Evolutionary conservation across 1,284 basidiomycete genomes (phyloP), one percentile per base, ranked within the genome.

Genomic region (Irpex sp.): DNA sequence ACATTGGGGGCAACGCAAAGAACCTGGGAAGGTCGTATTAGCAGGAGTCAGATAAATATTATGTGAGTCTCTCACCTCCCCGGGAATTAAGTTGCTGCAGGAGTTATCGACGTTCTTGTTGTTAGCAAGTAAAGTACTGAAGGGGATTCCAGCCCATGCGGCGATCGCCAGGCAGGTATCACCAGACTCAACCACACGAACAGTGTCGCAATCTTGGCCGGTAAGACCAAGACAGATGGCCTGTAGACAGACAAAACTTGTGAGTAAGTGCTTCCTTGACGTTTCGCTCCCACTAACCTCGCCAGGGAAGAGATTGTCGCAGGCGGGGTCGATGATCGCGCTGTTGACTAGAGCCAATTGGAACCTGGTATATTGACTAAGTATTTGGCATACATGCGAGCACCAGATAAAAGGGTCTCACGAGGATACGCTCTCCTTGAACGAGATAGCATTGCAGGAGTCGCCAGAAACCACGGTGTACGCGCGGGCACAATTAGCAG

Each of bases 401-500:
- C 43, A 66, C 50, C 13, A 9, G 51, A 8, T 15, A 11, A 11
- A 57, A 57, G 50, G 9, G 63, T 21, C 79, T 61, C 63, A 88
- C 83, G 88, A 89, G 19, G 89, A 89, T 57, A 81, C 86, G 58
- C 82, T 79, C 39, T 86, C 72, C n/a, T 81, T 78, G 26, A 81
- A 81, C 59, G 86, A 89, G 69, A 92, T 90, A 61, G 68, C 68
- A 75, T 92, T 87, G 70, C 89, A 92, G 57, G 79, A 82, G 69
- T 91, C 89, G 49, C 83, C 84, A 0, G 66, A 63, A 62, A 80
- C 67, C 36, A 90, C 80, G 57, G 79, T 84, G 76, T 90, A 89
- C 17, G 68, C 71, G 65, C 88, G 86, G 5, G 77, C 74, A 72
- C 89, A 91, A 66, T 69, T 61, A 15, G 66, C 60, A 11, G 64